Evolutionary conservation across 176 grass and related monocot species (phyloP).

Genomic region (Pontederia crassipes): DNA sequence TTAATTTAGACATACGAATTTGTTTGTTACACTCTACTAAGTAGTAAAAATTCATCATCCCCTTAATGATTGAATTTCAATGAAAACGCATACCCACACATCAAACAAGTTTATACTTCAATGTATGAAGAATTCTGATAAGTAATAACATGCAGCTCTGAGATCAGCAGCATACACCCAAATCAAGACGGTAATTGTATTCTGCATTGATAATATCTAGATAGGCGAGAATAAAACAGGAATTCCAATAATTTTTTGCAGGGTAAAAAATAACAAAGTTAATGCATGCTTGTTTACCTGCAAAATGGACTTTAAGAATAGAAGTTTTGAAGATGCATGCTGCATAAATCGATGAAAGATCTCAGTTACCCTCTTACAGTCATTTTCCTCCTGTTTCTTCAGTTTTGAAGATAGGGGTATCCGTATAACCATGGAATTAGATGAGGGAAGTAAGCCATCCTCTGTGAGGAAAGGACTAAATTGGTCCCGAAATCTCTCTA

Average conservation of each 20-base stretch:
- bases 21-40: too few relatives aligned
- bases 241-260: background rate
- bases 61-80: too few relatives aligned
- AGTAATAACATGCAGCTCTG: too few relatives aligned
- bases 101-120: too few relatives aligned
- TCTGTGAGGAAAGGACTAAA: slow-evolving; percentile 77
- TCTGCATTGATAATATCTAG: background rate
- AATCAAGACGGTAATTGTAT: too few relatives aligned
- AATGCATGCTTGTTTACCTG: slow-evolving; percentile 42
- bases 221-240: background rate
- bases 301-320: slow-evolving; percentile 70
- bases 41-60: too few relatives aligned
- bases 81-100: too few relatives aligned
- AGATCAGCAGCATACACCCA: too few relatives aligned
- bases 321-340: slow-evolving; percentile 66
- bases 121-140: too few relatives aligned
- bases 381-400: slow-evolving; percentile 58
- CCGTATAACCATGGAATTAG: slow-evolving; percentile 78
- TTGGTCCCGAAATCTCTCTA: slow-evolving; percentile 86
- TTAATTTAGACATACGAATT: too few relatives aligned
- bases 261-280: slow-evolving; percentile 1
- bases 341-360: slow-evolving; percentile 81
- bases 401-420: slow-evolving; percentile 96
- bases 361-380: slow-evolving; percentile 66
- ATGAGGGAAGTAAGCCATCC: slow-evolving; percentile 60